Base-by-base conservation (phyloP, 352 stramenopile species). In the Phytophthora pini region DNA sequence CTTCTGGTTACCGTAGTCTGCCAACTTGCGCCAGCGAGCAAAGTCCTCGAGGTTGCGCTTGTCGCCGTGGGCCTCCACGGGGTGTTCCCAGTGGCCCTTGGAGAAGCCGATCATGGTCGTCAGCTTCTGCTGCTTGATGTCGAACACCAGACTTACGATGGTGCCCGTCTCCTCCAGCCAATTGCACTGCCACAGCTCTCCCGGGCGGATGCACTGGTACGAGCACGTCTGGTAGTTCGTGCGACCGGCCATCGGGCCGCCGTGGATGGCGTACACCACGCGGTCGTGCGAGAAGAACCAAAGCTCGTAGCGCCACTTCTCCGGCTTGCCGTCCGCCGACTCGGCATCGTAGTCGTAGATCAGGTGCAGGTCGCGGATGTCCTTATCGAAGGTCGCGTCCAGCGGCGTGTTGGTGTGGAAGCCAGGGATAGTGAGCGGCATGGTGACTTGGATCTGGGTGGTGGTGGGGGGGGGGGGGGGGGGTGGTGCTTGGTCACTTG, bases 291-390 rank as follows among this genome's bases (percentile, higher is more conserved):
- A 74, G 56, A 74, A 72, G 65, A 78, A 78, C 65, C 65, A 74
- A 51, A 78, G 61, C 52, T 78, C 65, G 65, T 78, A 78, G 46
- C 70, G 61, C 70, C 70, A 74, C 65, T 74, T 78, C 45, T 78
- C 47, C 27, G 70, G 65, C 50, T 61, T 78, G 57, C 65, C 65
- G 29, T 78, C 56, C 10, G 50, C 51, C 26, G 22, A 65, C 36
- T 69, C 56, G 39, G 60, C 65, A 36, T 78, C 65, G 61, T 78
- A 78, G 57, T 74, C 65, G 57, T 78, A 74, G 51, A 78, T 49
- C 38, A 76, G 45, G 51, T 77, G 69, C 29, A 74, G 39, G 51
- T 71, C 59, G 31, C 64, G 58, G 61, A 74, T 77, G 41, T 77
- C 65, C 40, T 72, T 59, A 47, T 74, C 65, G 54, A 78, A 78